Evolutionary conservation across 768 basidiomycete genomes (phyloP).

Genomic region (Coprinellus aureogranulatus): DNA sequence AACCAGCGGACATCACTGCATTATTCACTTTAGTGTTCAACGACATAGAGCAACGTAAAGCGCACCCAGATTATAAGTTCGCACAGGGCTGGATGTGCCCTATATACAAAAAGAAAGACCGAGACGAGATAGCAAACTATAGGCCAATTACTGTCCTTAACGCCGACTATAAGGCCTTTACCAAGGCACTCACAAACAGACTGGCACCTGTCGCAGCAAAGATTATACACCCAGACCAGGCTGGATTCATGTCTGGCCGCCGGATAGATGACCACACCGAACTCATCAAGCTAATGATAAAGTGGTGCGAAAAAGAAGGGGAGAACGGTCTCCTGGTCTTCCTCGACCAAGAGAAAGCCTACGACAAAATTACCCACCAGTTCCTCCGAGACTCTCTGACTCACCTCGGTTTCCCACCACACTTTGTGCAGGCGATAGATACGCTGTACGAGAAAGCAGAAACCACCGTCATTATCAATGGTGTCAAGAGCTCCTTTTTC

Average conservation of each 20-base stretch:
- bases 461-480: slow-evolving; percentile 35
- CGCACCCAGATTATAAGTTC: slow-evolving; percentile 15
- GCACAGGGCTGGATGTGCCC: slow-evolving; percentile 36
- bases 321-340: slow-evolving; percentile 24
- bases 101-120: slow-evolving; percentile 41
- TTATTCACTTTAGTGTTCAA: slow-evolving; percentile 13
- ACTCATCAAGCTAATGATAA: slow-evolving; percentile 22
- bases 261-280: slow-evolving; percentile 31
- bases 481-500: slow-evolving; percentile 21
- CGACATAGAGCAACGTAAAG: slow-evolving; percentile 28
- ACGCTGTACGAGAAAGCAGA: slow-evolving; percentile 27
- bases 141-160: slow-evolving; percentile 33
- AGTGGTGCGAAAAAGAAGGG: slow-evolving; percentile 18
- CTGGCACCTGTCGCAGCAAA: slow-evolving; percentile 11
- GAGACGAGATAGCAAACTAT: slow-evolving; percentile 29
- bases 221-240: slow-evolving; percentile 32
- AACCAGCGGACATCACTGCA: slow-evolving; percentile 9
- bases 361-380: slow-evolving; percentile 25
- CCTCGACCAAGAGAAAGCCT: slow-evolving; percentile 36
- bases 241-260: slow-evolving; percentile 32
- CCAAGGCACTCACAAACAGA: slow-evolving; percentile 19
- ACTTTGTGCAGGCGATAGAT: slow-evolving; percentile 26
- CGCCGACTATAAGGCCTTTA: slow-evolving; percentile 32
- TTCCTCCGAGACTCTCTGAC: slow-evolving; percentile 27
- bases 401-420: slow-evolving; percentile 18